Percentiles rank a stretch among this genome's conserved stretches.
These are phyloP conservation scores for Galerina sulciceps DNA, from an alignment of 768 basidiomycete genomes.

Conservation along the genomic window DNA sequence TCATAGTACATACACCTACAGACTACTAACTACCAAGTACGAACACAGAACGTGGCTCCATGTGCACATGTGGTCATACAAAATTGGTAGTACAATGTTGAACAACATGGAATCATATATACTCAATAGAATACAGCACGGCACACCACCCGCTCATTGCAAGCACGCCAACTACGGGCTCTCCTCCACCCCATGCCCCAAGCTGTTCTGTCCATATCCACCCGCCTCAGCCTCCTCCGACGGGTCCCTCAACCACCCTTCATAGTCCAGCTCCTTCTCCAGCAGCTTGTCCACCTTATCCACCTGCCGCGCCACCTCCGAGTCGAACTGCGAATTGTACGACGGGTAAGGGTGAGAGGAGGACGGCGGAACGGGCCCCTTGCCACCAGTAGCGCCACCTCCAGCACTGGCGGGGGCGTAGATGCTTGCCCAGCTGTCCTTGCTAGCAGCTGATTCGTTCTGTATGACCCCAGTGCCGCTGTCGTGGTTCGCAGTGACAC, in stretches of 20 bases:
- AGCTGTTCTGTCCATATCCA: background rate
- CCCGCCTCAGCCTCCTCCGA: constrained; percentile 6
- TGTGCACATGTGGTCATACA: too few relatives aligned
- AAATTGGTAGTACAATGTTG: too few relatives aligned
- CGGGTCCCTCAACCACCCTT: constrained; percentile 42
- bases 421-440: constrained; percentile 30
- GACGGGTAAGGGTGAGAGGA: constrained; percentile 29
- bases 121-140: too few relatives aligned
- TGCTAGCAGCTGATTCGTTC: constrained; percentile 22
- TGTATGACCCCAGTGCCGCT: background rate
- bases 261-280: constrained; percentile 62
- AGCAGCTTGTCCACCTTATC: constrained; percentile 57
- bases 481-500: background rate
- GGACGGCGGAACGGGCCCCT: background rate
- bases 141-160: too few relatives aligned
- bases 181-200: constrained; percentile 8
- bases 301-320: constrained; percentile 50
- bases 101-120: too few relatives aligned
- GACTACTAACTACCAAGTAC: too few relatives aligned
- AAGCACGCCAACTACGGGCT: constrained; percentile 6
- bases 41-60: too few relatives aligned
- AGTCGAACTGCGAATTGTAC: constrained; percentile 62
- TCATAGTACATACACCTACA: too few relatives aligned
- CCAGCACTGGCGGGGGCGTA: constrained; percentile 10
- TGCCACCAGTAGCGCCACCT: background rate